Conservation (phyloP, 2,329 filamentous ascomycete genomes). For the Mycosphaerella arachidis region DNA sequence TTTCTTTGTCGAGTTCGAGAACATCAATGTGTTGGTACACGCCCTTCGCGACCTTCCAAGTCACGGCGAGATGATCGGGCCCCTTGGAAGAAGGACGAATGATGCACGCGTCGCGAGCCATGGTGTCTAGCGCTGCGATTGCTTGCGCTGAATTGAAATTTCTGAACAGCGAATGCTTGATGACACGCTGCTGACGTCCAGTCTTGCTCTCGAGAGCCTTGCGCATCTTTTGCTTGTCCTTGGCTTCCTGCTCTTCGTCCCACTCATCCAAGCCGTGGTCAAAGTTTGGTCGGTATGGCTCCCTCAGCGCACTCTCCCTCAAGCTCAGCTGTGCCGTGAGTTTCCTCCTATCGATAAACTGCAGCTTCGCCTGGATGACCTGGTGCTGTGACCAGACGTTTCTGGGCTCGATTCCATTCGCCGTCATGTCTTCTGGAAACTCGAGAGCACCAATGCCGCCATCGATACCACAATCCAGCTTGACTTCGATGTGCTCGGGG, state of each 20-base stretch:
- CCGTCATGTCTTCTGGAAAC: constrained; percentile 65
- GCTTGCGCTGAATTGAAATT: constrained; percentile 89
- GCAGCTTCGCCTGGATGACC: constrained; percentile 80
- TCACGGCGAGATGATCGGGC: constrained; percentile 89
- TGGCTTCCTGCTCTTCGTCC: constrained; percentile 61
- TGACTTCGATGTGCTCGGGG: constrained; percentile 87
- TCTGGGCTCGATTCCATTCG: constrained; percentile 44
- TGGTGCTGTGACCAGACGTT: constrained; percentile 74
- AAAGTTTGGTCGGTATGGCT: constrained; percentile 63
- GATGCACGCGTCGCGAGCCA: constrained; percentile 82
- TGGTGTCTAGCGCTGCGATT: constrained; percentile 85
- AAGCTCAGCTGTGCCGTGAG: constrained; percentile 81
- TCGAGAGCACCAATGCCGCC: constrained; percentile 80
- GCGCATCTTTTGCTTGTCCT: constrained; percentile 71
- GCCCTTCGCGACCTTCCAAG: constrained; percentile 94
- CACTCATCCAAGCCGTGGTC: constrained; percentile 70
- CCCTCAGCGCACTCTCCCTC: constrained; percentile 72
- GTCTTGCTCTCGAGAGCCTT: constrained; percentile 78
- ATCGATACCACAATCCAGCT: constrained; percentile 90
- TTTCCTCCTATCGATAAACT: constrained; percentile 80
- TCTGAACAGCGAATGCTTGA: constrained; percentile 95
- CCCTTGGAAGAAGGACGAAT: constrained; percentile 95
- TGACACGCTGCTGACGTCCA: constrained; percentile 84
- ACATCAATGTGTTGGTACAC: constrained; percentile 99
- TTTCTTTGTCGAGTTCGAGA: constrained; percentile 92